Conservation (phyloP, 2,329 filamentous ascomycete genomes). For the Alternaria gaisen region DNA sequence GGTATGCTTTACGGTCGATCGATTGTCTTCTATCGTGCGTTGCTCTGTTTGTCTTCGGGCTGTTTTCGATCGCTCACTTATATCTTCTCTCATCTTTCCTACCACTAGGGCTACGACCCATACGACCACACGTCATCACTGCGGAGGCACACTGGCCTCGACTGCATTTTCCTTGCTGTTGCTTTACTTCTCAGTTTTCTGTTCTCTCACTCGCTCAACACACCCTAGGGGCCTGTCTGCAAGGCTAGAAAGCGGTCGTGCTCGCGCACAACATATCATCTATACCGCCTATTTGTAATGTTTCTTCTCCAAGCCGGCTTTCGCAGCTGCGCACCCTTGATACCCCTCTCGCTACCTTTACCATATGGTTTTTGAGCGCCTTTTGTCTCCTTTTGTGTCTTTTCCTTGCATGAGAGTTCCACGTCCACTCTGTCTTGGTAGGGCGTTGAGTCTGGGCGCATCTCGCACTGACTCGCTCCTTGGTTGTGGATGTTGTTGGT, state of each 20-base stretch:
- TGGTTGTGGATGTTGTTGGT: neutral
- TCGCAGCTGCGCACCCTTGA: constrained; percentile 19
- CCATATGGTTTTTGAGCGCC: constrained; percentile 4
- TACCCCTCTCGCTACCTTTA: constrained; percentile 20
- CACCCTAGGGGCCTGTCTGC: constrained; percentile 13
- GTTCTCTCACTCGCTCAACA: constrained; percentile 10
- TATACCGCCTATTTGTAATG: constrained; percentile 24
- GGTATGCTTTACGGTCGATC: constrained; percentile 19
- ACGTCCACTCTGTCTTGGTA: constrained; percentile 29
- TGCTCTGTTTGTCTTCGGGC: constrained; percentile 12
- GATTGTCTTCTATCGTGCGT: constrained; percentile 8
- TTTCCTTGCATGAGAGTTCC: constrained; percentile 54
- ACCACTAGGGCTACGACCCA: constrained; percentile 7
- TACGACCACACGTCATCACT: constrained; percentile 14
- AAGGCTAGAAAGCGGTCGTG: constrained; percentile 26
- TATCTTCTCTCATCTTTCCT: neutral
- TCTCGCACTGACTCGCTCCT: constrained; percentile 3
- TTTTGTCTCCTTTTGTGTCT: constrained; percentile 4
- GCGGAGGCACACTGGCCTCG: neutral
- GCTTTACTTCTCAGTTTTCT: neutral
- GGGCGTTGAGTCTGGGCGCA: neutral
- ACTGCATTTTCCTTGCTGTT: constrained; percentile 8
- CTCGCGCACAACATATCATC: constrained; percentile 23
- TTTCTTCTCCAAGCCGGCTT: constrained; percentile 11
- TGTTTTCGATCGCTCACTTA: neutral